Percentiles rank a stretch among this genome's conserved stretches.
These are phyloP conservation scores for Penicillium sp. DNA, from an alignment of 2,329 filamentous ascomycete species.

Conservation along the genomic window DNA sequence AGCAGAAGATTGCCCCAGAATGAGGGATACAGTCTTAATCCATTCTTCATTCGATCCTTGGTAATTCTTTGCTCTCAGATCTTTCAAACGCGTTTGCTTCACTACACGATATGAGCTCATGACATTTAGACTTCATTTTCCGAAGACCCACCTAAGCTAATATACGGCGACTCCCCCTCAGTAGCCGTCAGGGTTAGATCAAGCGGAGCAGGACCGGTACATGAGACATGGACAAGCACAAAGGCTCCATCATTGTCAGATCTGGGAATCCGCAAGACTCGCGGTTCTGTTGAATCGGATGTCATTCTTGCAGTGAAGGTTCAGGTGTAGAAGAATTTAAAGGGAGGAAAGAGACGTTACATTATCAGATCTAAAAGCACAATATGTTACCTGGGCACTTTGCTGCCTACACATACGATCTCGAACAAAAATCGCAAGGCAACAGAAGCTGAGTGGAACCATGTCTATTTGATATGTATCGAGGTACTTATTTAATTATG, in stretches of 20 bases:
- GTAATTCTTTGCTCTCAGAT: constrained; percentile 44
- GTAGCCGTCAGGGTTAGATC: constrained; percentile 59
- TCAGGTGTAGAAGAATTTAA: background rate
- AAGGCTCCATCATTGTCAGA: constrained; percentile 42
- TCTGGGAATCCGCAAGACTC: constrained; percentile 52
- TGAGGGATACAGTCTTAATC: constrained; percentile 36
- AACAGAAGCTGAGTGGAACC: background rate
- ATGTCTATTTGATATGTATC: too few relatives aligned
- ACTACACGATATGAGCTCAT: constrained; percentile 34
- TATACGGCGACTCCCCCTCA: constrained; percentile 57
- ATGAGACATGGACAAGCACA: constrained; percentile 53
- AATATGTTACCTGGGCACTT: background rate
- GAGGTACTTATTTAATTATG: too few relatives aligned
- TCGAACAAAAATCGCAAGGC: background rate
- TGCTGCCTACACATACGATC: background rate
- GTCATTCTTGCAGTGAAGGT: constrained; percentile 9
- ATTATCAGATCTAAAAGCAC: background rate
- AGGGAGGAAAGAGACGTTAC: background rate
- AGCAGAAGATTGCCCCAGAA: constrained; percentile 33
- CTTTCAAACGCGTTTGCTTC: constrained; percentile 36
- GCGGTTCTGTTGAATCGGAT: constrained; percentile 17
- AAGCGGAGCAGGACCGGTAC: constrained; percentile 39
- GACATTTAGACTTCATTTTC: background rate
- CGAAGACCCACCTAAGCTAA: constrained; percentile 42
- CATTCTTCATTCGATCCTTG: constrained; percentile 47